Evolutionary conservation across 2,329 filamentous ascomycete genomes (phyloP), one percentile per base, ranked within the genome.

Genomic region (Neonectria neomacrospora): DNA sequence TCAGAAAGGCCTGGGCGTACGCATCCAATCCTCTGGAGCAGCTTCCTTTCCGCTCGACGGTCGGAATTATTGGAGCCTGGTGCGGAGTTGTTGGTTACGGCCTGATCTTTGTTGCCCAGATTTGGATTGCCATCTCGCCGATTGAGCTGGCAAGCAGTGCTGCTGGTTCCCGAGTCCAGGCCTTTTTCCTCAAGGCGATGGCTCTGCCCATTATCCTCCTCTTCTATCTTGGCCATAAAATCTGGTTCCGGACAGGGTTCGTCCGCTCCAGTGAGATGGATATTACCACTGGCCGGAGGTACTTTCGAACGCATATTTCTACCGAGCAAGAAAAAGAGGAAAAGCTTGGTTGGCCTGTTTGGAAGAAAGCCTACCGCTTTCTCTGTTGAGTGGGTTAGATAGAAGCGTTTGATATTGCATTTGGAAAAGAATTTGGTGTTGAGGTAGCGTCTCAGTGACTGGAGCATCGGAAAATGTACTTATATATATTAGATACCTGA

Each of bases 91-190:
- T 81, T 30, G 87, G 96, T 74, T 97, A 97, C 78, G 60, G 83
- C 14, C 80, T 96, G 30, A 88, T 97, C 18, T 83, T 97, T 18
- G 74, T 91, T 50, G 91, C 92, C 1, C 94, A 97, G 77, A 94
- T 97, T 80, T 97, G 93, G 92, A 89, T 91, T 48, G 93, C 91
- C 20, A 87, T 92, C 3, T 93, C 89, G 73, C 94, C 94, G 1
- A 84, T 95, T 2, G 5, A 55, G 75, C 81, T 80, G 0, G 62
- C 80, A 3, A 45, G n/a, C 5, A 11, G 8, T 2, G 9, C n/a
- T 11, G 9, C 71, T 1, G 77, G 82, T 2, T 41, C 37, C 5
- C 80, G 88, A 45, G 86, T 86, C 0, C 77, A 87, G 65, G 88
- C 82, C 66, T 95, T 95, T 77, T 96, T 97, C 78, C 80, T 90